Evolutionary conservation across 768 basidiomycete genomes (phyloP), one percentile per base, ranked within the genome.

Genomic region (Kwoniella botswanensis): DNA sequence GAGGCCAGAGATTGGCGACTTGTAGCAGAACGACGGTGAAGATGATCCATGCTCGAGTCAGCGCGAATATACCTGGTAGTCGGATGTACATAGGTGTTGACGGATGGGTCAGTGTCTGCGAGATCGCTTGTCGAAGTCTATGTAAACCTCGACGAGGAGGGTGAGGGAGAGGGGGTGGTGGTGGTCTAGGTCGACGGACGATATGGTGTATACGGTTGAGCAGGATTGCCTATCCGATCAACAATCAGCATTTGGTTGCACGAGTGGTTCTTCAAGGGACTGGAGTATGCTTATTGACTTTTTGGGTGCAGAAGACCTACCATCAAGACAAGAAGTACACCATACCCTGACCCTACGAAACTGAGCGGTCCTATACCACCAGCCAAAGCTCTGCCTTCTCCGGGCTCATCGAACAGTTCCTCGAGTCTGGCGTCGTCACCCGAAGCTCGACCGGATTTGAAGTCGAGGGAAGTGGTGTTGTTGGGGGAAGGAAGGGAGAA

Each of bases 171-270:
- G 76, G 76, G 17, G 59, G 77, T 12, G 73, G 67, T 12, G 77
- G 77, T 55, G 59, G 63, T 21, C 76, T 58, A 26, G 80, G 80
- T 53, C 80, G 58, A 12, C 76, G 63, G 42, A 82, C 79, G 54
- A 82, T 79, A 64, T 82, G 77, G 50, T 82, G 80, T 61, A 82
- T 79, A 2, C 80, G 73, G 56, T 80, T 82, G 24, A 82, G 70
- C 22, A 82, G 67, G 24, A 82, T 71, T 5, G 72, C 80, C 80
- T 82, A 52, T 18, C 42, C 17, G 55, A 21, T 46, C 5, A 65
- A 10, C 22, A 10, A 17, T 21, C 4, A 17, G 12, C 5, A 62
- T 62, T 22, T 13, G 60, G 29, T 7, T 5, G 17, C 17, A 13
- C 13, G 29, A 55, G 65, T 9, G 67, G 44, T 26, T 42, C 42